Base-by-base conservation (phyloP, 192 early-diverging fungal genomes). In the Oehlia diaphana region DNA sequence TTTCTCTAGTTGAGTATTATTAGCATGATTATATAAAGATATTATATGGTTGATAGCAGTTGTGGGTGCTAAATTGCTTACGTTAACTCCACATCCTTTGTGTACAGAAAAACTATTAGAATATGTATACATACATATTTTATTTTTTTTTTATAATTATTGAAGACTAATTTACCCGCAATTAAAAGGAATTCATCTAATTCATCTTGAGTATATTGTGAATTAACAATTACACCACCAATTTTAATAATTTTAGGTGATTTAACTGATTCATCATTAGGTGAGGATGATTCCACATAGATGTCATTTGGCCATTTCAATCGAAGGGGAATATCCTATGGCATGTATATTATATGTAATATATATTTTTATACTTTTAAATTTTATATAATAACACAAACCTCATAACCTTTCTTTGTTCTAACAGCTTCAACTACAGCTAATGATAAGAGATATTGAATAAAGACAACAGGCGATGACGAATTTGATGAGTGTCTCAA, bases 231-330 rank as follows among this genome's bases (percentile, higher is more conserved):
- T 5, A 98, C 90, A 3, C 98, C 97, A 74, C 97, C 94, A 64
- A 99, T 92, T 86, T 97, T 96, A 74, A 91, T 80, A 79, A 85
- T 84, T 63, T 87, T 83, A 0, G 83, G 35, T 61, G 63, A 82
- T 81, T 37, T 85, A 83, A 35, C 84, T 83, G 31, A 63, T 63
- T 5, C 76, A 69, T 74, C 76, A 31, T 79, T 47, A 63, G 44
- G 44, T 47, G 10, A 47, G 12, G 44, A 44, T 7, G 88, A 80
- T 80, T 90, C 82, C 1, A 89, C 94, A 84, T 99, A 99, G 26
- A 99, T 89, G 80, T 99, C 98, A 80, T 99, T 99, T 63, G 98
- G 98, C 98, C 98, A 99, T 84, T 99, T 99, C 65, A 99, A 83
- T 44, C 90, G 89, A 74, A 99, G 81, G 0, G 95, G 94, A 16